Percentiles rank a stretch among this genome's conserved stretches.
phyloP scores from a whole-genome alignment of 768 basidiomycete species.

The Lyophyllum decastes region DNA sequence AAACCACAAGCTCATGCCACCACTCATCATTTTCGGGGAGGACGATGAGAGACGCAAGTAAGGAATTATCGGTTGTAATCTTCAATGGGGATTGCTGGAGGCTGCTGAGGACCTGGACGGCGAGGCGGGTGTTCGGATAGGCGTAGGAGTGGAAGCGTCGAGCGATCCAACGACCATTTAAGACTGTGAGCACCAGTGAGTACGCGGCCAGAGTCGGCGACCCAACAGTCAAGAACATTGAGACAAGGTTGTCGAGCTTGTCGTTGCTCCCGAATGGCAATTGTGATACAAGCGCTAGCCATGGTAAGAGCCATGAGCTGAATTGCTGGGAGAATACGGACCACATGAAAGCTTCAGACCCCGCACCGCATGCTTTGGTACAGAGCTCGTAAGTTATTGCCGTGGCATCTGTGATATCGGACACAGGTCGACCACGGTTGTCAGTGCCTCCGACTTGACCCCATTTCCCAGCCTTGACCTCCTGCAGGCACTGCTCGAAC shows the following conservation, averaged over 20 bases:
- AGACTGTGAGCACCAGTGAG: constrained; percentile 42
- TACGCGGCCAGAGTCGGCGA: constrained; percentile 47
- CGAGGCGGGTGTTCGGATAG: constrained; percentile 31
- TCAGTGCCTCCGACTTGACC: constrained; percentile 24
- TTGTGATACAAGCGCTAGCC: constrained; percentile 48
- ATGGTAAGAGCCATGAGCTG: constrained; percentile 48
- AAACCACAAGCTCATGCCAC: constrained; percentile 35
- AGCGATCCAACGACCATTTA: constrained; percentile 45
- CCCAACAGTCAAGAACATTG: constrained; percentile 43
- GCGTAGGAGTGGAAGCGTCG: constrained; percentile 27
- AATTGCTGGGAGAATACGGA: constrained; percentile 38
- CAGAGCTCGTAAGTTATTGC: constrained; percentile 32
- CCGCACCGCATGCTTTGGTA: constrained; percentile 25
- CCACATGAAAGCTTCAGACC: constrained; percentile 30
- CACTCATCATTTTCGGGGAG: constrained; percentile 43
- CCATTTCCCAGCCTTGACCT: constrained; percentile 13
- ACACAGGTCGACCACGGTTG: constrained; percentile 25
- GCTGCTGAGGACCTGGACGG: constrained; percentile 34
- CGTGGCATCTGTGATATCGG: constrained; percentile 23
- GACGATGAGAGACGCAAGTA: constrained; percentile 41
- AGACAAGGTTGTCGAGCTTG: constrained; percentile 41
- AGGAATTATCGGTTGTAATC: constrained; percentile 24
- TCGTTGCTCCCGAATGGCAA: constrained; percentile 47
- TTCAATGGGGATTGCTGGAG: constrained; percentile 44
- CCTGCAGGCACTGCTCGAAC: constrained; percentile 21